A percentile compares a stretch with the other conserved stretches of the same genome.
phyloP scores from a whole-genome alignment of 2,329 filamentous ascomycete genomes.

The Fusarium torreyae region DNA sequence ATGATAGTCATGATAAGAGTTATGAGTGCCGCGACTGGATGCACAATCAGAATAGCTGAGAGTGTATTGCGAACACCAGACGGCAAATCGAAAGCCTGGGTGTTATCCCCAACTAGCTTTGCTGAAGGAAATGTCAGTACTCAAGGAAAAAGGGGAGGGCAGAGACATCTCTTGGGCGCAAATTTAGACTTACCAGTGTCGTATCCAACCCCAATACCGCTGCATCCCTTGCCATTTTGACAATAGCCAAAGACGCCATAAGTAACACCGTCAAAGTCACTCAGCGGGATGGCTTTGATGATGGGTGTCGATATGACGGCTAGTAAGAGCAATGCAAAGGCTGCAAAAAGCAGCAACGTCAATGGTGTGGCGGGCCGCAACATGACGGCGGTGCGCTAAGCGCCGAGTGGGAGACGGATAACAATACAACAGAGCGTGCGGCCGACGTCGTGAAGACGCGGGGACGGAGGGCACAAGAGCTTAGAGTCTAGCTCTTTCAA shows the following conservation, averaged over 20 bases:
- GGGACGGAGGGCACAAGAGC: conserved; percentile 18
- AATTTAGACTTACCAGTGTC: conserved; percentile 75
- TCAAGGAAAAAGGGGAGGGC: background rate
- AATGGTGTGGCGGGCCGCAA: conserved; percentile 94
- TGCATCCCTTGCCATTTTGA: conserved; percentile 73
- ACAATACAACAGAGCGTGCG: conserved; percentile 30
- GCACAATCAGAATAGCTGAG: conserved; percentile 91
- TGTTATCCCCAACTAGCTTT: conserved; percentile 49
- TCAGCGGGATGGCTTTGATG: conserved; percentile 87
- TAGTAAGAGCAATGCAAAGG: conserved; percentile 88
- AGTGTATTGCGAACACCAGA: conserved; percentile 71
- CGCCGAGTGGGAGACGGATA: conserved; percentile 19
- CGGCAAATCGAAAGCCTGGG: conserved; percentile 70
- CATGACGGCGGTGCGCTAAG: conserved; percentile 69
- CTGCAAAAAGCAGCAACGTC: conserved; percentile 85
- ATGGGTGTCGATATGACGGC: conserved; percentile 94
- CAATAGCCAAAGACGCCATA: conserved; percentile 97
- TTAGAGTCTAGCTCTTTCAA: conserved; percentile 12
- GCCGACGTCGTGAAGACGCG: conserved; percentile 47
- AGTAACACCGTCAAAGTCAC: conserved; percentile 79
- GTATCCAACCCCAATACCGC: conserved; percentile 85
- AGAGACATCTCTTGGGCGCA: background rate
- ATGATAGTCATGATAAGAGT: conserved; percentile 88
- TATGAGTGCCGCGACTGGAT: conserved; percentile 90
- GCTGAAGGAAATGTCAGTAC: conserved; percentile 42